Evolutionary conservation across 2,329 filamentous ascomycete genomes (phyloP), one percentile per base, ranked within the genome.

Genomic region (Aureobasidium sp.): DNA sequence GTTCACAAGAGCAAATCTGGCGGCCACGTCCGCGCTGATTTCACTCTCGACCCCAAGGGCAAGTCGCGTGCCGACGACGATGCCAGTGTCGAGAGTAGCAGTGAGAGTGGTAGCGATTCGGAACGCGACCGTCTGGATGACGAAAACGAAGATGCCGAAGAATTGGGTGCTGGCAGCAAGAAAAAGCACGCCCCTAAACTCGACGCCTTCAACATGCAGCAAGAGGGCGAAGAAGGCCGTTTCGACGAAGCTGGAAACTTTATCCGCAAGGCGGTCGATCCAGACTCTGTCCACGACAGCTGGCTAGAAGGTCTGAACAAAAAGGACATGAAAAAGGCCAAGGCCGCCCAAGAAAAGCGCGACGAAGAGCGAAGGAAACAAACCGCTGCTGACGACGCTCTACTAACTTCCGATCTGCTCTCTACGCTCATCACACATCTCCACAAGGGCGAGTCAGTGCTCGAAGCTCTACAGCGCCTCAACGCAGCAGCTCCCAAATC

Each of bases 261-360:
- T 72, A 85, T 99, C 48, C 86, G 94, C 62, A 95, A 95, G 74
- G 92, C 92, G 0, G 84, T 78, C 9, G 94, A 99, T 69, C 90
- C 91, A 0, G 91, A 97, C 68, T 90, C 92, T 0, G 84, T 89
- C 27, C 91, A 99, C 73, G 94, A 99, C 76, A 84, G 83, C 36
- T 99, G 94, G 94, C 77, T 99, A 22, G 89, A 96, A 48, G 94
- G 94, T 0, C 79, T 97, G 22, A 94, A 88, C 67, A 97, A 96
- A 73, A 96, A 93, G 74, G 91, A 97, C 63, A 96, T 97, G 81
- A 89, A 86, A 71, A 87, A 85, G 65, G 94, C 94, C 0, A 90
- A 87, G 44, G 91, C 89, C 66, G 94, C 94, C 3, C 89, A 94
- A 62, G 89, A 96, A 70, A 91, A 87, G 76, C 83, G 92, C 34